A percentile compares a stretch with the other conserved stretches of the same genome.
These are phyloP conservation scores for Cadophora malorum DNA, from an alignment of 2,329 filamentous ascomycete species.

Conservation along the genomic window DNA sequence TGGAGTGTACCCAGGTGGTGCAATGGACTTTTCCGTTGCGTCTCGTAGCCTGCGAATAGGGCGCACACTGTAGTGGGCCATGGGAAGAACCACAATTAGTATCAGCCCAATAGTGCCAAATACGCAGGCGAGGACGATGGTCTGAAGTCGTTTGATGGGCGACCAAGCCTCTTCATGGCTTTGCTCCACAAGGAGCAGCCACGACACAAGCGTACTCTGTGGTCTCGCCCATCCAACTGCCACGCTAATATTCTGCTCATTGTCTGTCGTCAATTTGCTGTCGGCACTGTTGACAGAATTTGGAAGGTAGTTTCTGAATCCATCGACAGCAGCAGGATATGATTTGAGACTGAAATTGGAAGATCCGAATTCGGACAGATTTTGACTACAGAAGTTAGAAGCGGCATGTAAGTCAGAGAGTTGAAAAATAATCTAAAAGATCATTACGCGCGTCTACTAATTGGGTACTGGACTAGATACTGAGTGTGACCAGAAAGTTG, in stretches of 20 bases:
- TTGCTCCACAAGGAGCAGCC: conserved; percentile 84
- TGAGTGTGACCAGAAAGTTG: conserved; percentile 45
- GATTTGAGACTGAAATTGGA: conserved; percentile 62
- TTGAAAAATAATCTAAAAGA: neutral
- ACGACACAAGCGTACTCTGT: conserved; percentile 72
- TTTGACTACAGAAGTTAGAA: conserved; percentile 42
- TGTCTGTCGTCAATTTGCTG: conserved; percentile 69
- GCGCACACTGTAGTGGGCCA: conserved; percentile 80
- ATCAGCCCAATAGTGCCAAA: conserved; percentile 82
- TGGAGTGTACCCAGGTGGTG: conserved; percentile 44
- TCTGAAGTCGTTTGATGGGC: conserved; percentile 76
- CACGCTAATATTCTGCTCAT: conserved; percentile 73
- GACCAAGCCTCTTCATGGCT: conserved; percentile 74
- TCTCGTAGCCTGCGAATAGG: conserved; percentile 58
- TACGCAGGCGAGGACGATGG: conserved; percentile 82
- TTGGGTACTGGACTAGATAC: neutral
- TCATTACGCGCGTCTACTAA: neutral
- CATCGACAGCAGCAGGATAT: conserved; percentile 68
- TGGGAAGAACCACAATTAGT: conserved; percentile 74
- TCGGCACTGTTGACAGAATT: conserved; percentile 70
- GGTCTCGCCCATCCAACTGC: conserved; percentile 82
- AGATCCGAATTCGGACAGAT: conserved; percentile 41
- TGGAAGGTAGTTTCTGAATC: conserved; percentile 55
- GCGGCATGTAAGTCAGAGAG: neutral
- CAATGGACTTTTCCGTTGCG: conserved; percentile 43